Base-by-base conservation (phyloP, 352 stramenopile genomes). In the Phytophthora meadii region DNA sequence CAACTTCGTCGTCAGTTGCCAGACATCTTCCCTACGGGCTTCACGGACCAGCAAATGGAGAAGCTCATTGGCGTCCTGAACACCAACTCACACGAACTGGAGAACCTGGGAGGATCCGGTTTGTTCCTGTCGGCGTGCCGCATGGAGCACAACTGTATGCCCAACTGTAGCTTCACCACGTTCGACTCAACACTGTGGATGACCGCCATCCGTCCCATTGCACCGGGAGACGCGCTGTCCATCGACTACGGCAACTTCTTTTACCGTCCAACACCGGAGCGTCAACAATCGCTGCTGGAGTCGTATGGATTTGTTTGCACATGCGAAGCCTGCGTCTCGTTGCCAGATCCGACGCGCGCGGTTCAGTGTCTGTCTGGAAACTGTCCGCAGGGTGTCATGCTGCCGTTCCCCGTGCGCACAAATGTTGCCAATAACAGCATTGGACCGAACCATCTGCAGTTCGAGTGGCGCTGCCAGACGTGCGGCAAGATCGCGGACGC, bases 221-320 rank as follows among this genome's bases (percentile, higher is more conserved):
- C 70, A 10, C 72, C 72, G 5, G 80, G 82, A 50, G 78, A 91
- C 47, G 74, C 79, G 27, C 68, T 93, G 22, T 91, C 85, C 24
- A 90, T 93, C 51, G 85, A 93, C 70, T 90, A 90, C 48, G 83
- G 80, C 53, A 89, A 92, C 59, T 90, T 90, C 52, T 90, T 90
- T 59, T 93, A 90, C 70, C 79, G 81, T 2, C 81, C 82, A 7
- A 88, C 75, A 10, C 70, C 69, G 0, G 85, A 93, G 61, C 81
- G 85, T 12, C 71, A 82, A 46, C 70, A 65, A 15, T 84, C 77
- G 45, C 67, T 93, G 40, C 51, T 81, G 34, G 77, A 89, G 54
- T 82, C 81, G 36, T 90, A 92, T 66, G 81, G 81, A 11, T 89
- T 90, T 47, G 22, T 84, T 25, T 93, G 85, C 59, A 70, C 69